Percentiles rank a stretch among this genome's conserved stretches.
Evolutionary conservation across 345 rosid species (phyloP).

Genomic region (Eucalyptus urophylla): DNA sequence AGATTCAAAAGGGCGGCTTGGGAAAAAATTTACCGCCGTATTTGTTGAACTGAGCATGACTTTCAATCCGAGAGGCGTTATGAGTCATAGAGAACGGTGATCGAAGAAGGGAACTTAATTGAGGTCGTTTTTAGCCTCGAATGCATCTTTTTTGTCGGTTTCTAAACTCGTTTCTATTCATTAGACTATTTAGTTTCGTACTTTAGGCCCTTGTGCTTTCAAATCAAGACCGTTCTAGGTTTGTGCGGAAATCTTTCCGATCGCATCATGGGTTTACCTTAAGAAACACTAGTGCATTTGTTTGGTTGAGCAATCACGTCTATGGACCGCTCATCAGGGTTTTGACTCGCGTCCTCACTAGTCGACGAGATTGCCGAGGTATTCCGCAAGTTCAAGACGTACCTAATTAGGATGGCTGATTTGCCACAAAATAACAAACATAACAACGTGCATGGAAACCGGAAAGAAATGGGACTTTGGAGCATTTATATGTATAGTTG

Average conservation of each 20-base stretch:
- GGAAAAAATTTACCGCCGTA: background rate
- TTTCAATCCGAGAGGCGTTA: background rate
- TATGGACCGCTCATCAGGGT: background rate
- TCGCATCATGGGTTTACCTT: background rate
- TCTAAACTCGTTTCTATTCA: background rate
- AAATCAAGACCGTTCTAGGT: background rate
- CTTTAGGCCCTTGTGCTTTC: background rate
- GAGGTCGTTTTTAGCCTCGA: background rate
- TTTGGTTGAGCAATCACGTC: background rate
- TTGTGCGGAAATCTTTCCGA: background rate
- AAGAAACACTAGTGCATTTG: background rate
- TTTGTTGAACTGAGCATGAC: background rate
- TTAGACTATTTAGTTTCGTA: background rate
- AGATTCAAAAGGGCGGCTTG: background rate
- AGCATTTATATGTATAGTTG: background rate
- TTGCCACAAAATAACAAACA: background rate
- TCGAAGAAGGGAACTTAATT: no score
- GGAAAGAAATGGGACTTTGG: background rate
- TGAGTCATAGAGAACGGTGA: no score
- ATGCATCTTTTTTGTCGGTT: background rate
- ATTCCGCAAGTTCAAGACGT: background rate
- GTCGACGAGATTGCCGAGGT: background rate
- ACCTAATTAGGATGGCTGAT: background rate
- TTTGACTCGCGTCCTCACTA: background rate
- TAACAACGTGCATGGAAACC: background rate